phyloP scores from a whole-genome alignment of 2,329 filamentous ascomycete species.

The Aureobasidium sp. region DNA sequence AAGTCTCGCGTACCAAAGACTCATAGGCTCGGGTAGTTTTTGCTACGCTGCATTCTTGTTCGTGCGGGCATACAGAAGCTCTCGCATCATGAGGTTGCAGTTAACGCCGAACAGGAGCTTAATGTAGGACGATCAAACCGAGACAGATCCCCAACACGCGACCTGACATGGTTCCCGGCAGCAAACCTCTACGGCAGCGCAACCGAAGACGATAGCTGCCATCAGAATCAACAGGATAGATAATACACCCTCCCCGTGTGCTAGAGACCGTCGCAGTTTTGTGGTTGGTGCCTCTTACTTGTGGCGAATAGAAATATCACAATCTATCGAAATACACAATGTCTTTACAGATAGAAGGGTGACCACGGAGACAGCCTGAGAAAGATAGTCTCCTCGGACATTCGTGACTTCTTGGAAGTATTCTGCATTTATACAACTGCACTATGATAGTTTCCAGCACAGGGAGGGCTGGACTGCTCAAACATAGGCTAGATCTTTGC shows the following conservation, averaged over 20 bases:
- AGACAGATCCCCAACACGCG: neutral
- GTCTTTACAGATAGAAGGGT: too few species aligned
- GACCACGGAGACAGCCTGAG: too few species aligned
- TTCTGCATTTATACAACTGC: too few species aligned
- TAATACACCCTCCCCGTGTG: too few species aligned
- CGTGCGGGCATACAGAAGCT: neutral
- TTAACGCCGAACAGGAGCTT: neutral
- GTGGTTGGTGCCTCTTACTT: too few species aligned
- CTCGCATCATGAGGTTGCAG: neutral
- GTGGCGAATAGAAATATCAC: too few species aligned
- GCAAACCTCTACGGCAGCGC: neutral
- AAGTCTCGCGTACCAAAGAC: neutral
- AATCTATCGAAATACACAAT: too few species aligned
- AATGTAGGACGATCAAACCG: neutral
- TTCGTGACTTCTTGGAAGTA: too few species aligned
- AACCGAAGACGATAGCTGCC: neutral
- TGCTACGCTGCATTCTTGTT: neutral
- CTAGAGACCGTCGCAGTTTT: too few species aligned
- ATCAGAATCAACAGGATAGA: constrained; percentile 19
- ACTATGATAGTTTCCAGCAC: too few species aligned
- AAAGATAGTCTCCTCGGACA: too few species aligned
- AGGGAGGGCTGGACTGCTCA: too few species aligned
- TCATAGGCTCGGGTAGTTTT: neutral
- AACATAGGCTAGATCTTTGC: neutral
- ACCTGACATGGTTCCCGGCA: neutral